These are phyloP conservation scores for Asclepias syriaca DNA, from an alignment of 257 asterid species.

Conservation along the genomic window DNA sequence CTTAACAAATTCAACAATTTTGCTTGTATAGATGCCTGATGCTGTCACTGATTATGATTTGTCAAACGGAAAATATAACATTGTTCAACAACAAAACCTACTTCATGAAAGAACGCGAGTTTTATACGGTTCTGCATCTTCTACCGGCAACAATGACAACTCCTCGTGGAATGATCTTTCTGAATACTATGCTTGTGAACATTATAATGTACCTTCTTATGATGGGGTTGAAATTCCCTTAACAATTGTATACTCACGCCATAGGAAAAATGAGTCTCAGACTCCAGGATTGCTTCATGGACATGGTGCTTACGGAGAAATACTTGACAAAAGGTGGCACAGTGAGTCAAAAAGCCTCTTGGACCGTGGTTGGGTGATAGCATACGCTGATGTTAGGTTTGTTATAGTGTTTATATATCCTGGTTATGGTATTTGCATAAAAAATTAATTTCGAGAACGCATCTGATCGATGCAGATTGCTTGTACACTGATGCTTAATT, in stretches of 20 bases:
- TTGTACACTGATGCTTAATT: not conserved
- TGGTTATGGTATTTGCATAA: not conserved
- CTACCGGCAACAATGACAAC: conserved; percentile 33
- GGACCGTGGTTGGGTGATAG: conserved; percentile 98
- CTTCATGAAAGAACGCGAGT: conserved; percentile 74
- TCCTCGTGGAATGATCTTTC: conserved; percentile 78
- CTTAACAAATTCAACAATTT: conserved; percentile 18
- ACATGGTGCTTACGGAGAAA: conserved; percentile 92
- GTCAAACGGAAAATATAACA: conserved; percentile 65
- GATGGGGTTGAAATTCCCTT: conserved; percentile 77
- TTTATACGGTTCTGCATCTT: conserved; percentile 65
- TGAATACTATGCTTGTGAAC: conserved; percentile 86
- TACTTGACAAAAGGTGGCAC: conserved; percentile 88
- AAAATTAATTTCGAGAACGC: not conserved
- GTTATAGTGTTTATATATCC: not conserved
- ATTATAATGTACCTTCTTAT: conserved; percentile 59
- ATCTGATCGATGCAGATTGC: too few relatives aligned
- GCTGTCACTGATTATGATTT: conserved; percentile 86
- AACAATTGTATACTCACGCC: conserved; percentile 72
- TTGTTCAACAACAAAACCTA: conserved; percentile 84
- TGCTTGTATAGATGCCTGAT: conserved; percentile 79
- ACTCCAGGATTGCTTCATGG: conserved; percentile 94
- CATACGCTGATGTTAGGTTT: conserved; percentile 94
- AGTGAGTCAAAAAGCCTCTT: conserved; percentile 70
- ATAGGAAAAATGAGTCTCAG: conserved; percentile 46